Evolutionary conservation across 2,329 filamentous ascomycete species (phyloP).

Genomic region (Aureobasidium sp.): DNA sequence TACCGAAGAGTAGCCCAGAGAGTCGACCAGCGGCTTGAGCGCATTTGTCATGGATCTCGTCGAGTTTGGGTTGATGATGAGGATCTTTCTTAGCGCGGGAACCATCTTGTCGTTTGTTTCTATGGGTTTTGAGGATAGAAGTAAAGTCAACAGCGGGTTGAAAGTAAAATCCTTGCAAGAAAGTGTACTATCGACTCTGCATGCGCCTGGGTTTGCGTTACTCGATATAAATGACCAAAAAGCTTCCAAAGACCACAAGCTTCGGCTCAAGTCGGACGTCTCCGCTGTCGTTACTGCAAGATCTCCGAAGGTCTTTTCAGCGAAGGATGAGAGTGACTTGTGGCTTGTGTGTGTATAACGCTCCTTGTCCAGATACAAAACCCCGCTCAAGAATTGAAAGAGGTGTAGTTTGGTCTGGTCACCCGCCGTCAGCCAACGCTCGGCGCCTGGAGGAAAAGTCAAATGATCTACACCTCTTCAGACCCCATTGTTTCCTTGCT

Average conservation of each 20-base stretch:
- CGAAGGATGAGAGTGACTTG: neutral
- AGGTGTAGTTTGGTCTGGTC: neutral
- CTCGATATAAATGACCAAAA: conserved; percentile 15
- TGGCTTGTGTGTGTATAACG: neutral
- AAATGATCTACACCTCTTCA: neutral
- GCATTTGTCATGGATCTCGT: conserved; percentile 64
- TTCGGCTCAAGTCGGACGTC: conserved; percentile 8
- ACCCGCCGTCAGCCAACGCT: conserved; percentile 2
- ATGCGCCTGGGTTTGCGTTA: conserved; percentile 12
- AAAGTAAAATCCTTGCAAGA: neutral
- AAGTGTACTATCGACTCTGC: neutral
- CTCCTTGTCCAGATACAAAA: neutral
- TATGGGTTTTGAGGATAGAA: neutral
- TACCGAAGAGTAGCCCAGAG: conserved; percentile 39
- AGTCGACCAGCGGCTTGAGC: conserved; percentile 46
- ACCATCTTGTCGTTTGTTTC: conserved; percentile 8
- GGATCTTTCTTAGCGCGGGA: conserved; percentile 36
- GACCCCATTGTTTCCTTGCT: too few relatives aligned
- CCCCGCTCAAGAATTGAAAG: neutral
- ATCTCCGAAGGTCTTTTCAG: neutral
- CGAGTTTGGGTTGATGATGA: conserved; percentile 76
- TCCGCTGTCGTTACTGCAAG: neutral
- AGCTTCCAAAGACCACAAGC: neutral
- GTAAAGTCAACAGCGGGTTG: neutral
- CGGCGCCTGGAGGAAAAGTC: neutral